Conservation (phyloP, 257 asterid species). For the Solanum etuberosum region DNA sequence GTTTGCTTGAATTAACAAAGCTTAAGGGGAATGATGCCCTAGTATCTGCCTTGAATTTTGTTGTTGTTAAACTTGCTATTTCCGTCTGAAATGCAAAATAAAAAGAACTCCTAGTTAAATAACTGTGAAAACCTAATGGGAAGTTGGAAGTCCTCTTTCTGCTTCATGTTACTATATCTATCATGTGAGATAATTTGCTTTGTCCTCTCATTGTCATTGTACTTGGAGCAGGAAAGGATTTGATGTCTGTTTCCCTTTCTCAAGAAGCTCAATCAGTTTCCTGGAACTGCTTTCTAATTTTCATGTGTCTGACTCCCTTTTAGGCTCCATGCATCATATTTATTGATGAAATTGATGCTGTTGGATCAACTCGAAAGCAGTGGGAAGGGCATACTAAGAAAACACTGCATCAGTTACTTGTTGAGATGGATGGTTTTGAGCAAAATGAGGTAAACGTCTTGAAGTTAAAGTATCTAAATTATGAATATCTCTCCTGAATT, state of each 20-base stretch:
- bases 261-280: not conserved
- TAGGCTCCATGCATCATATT: conserved; percentile 98
- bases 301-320: conserved; percentile 6
- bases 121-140: not conserved
- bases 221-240: not conserved
- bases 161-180: not conserved
- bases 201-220: not conserved
- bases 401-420: conserved; percentile 89
- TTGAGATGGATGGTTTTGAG: conserved; percentile 99
- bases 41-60: not conserved
- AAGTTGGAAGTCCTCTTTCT: not conserved
- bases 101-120: not conserved
- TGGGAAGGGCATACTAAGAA: conserved; percentile 99
- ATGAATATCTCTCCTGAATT: not conserved
- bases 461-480: not conserved
- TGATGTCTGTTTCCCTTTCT: not conserved
- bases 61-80: not conserved
- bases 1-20: not conserved
- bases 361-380: conserved; percentile 96
- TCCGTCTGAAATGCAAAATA: not conserved
- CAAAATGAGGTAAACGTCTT: conserved; percentile 73
- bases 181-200: not conserved
- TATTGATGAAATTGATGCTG: conserved; percentile 96
- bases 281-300: conserved; percentile 4
- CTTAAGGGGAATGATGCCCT: not conserved